Evolutionary conservation across 306 rosid genomes (phyloP).

Genomic region (Lathyrus sativus): DNA sequence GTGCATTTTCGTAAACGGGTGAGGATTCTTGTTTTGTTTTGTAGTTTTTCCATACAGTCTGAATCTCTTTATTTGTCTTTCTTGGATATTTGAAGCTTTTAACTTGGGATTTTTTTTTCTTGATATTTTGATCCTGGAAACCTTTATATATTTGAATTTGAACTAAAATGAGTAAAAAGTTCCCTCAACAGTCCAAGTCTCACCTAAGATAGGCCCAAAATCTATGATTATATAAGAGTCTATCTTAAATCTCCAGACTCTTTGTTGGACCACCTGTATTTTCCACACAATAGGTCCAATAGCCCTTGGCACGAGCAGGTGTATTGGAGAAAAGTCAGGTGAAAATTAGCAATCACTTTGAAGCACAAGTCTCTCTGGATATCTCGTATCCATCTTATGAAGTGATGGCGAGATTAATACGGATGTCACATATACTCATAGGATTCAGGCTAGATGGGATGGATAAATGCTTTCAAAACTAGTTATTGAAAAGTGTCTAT

Average conservation of each 20-base stretch:
- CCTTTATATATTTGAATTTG: not conserved
- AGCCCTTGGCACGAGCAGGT: not conserved
- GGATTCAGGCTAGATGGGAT: conserved; percentile 1
- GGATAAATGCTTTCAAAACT: not conserved
- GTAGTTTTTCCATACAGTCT: conserved; percentile 14
- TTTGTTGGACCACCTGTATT: not conserved
- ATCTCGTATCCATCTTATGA: conserved; percentile 13
- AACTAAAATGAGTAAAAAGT: conserved; percentile 15
- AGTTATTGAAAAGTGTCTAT: conserved; percentile 4
- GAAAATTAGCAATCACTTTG: not conserved
- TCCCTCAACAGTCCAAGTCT: not conserved
- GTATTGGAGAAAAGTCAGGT: not conserved
- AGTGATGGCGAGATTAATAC: not conserved
- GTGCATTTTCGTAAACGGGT: conserved; percentile 75
- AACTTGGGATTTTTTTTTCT: not conserved
- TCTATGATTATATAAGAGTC: not conserved
- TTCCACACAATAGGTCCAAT: not conserved
- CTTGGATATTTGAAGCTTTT: conserved; percentile 6
- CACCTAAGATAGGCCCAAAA: not conserved
- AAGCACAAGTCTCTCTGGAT: conserved; percentile 7
- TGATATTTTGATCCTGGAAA: conserved; percentile 2
- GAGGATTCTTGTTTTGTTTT: conserved; percentile 42
- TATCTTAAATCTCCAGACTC: not conserved
- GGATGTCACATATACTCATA: not conserved
- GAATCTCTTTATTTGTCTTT: conserved; percentile 22